Evolutionary conservation across 2,329 filamentous ascomycete species (phyloP), one percentile per base, ranked within the genome.

Genomic region (Rutstroemia sp.): DNA sequence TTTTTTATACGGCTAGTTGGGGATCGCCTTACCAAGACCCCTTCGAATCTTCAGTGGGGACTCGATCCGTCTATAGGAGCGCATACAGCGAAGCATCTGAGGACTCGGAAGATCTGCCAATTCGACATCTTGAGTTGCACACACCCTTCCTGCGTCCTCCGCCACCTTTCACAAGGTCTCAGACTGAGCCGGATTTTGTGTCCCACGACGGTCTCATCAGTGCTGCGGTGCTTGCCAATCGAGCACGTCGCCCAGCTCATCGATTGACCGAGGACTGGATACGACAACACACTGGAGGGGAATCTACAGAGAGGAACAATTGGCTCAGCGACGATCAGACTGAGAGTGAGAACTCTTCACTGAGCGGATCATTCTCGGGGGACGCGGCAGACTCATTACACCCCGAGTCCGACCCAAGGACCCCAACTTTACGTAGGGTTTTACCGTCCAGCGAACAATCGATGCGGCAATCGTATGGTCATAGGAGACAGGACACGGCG

Each of bases 241-340:
- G 83, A 62, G 83, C 77, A 49, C 73, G 83, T 67, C 74, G 83
- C 68, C 76, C 80, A 56, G 74, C 77, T 16, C 76, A 77, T 62
- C 83, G 86, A 58, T 79, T 92, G 54, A 90, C 87, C 0, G 87
- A 92, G 71, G 87, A 91, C 75, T 92, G 89, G 89, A 90, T 94
- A 63, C 86, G 88, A 59, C 87, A 89, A 60, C 90, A 92, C 67
- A 85, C 89, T n/a, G 66, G 85, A n/a, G 80, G 81, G 61, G 82
- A 86, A 63, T 79, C 79, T 62, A 81, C 80, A 34, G 88, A 94
- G 69, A 82, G 83, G 62, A 83, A 82, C 59, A 86, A 90, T 71
- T 95, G 90, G 90, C 79, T 91, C 63, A 95, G 89, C 70, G 90
- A 95, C 79, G 81, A 85, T 60, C 80, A 81, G 23, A 81, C 82